A percentile compares a stretch with the other conserved stretches of the same genome.
Evolutionary conservation across 768 basidiomycete species (phyloP).

Genomic region (Podaxis pistillaris): DNA sequence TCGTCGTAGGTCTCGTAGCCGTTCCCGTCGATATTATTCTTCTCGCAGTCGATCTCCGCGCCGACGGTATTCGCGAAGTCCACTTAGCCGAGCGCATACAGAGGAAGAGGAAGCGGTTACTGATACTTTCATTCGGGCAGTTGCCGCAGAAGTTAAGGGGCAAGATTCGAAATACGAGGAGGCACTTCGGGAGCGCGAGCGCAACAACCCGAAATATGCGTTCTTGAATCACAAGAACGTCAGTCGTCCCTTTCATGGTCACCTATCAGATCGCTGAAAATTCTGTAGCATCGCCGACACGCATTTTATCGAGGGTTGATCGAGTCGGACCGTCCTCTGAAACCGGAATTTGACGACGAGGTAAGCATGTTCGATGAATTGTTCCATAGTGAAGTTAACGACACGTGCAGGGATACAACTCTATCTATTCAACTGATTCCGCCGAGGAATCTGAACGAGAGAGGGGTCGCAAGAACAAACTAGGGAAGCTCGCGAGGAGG

Average conservation of each 20-base stretch:
- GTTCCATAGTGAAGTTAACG: not conserved
- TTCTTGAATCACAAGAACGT: conserved; percentile 68
- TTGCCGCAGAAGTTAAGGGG: conserved; percentile 81
- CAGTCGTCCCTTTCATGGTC: conserved; percentile 21
- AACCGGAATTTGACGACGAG: conserved; percentile 82
- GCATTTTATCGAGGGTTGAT: conserved; percentile 70
- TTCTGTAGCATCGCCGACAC: conserved; percentile 63
- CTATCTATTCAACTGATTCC: conserved; percentile 88
- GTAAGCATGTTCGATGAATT: conserved; percentile 31
- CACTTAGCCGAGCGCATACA: conserved; percentile 34
- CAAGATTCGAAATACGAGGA: conserved; percentile 79
- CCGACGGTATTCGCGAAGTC: conserved; percentile 51
- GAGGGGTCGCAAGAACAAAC: conserved; percentile 65
- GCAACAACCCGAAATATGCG: conserved; percentile 75
- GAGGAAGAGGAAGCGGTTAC: conserved; percentile 72
- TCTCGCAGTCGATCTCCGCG: conserved; percentile 48
- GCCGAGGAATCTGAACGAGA: conserved; percentile 94
- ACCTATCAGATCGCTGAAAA: conserved; percentile 9
- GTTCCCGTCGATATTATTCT: conserved; percentile 31
- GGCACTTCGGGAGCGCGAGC: conserved; percentile 72
- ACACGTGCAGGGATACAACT: conserved; percentile 70
- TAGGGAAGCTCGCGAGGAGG: conserved; percentile 78
- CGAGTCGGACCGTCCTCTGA: conserved; percentile 49
- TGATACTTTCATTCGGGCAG: conserved; percentile 82
- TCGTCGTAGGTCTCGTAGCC: conserved; percentile 32